These are phyloP conservation scores for Phytopythium litorale DNA, from an alignment of 352 stramenopile genomes.

Conservation along the genomic window DNA sequence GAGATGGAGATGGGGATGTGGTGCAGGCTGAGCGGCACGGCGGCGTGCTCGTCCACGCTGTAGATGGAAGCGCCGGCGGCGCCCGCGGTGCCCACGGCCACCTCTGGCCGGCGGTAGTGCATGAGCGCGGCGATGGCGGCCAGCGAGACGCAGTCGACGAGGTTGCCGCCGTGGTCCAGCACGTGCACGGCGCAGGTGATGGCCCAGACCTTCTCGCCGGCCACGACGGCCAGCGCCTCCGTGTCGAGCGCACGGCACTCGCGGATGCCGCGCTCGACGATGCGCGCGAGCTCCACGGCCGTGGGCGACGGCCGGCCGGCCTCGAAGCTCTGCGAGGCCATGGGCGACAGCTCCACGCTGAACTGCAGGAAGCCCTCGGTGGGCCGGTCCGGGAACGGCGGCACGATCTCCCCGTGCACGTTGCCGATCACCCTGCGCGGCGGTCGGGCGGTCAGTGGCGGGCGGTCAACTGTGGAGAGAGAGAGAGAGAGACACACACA, in stretches of 20 bases:
- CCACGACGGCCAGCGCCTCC: constrained; percentile 92
- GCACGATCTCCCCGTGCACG: constrained; percentile 81
- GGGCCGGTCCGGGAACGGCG: constrained; percentile 81
- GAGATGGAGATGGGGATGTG: constrained; percentile 95
- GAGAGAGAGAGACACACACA: background rate
- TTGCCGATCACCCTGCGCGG: constrained; percentile 64
- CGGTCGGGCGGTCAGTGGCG: background rate
- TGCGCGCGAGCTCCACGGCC: constrained; percentile 77
- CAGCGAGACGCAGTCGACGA: constrained; percentile 89
- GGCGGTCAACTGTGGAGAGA: background rate
- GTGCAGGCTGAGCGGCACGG: constrained; percentile 92
- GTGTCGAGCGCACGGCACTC: constrained; percentile 92
- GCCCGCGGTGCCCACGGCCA: constrained; percentile 34
- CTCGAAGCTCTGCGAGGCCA: constrained; percentile 82
- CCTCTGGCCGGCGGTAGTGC: constrained; percentile 91
- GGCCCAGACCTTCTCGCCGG: constrained; percentile 93
- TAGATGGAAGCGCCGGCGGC: constrained; percentile 61
- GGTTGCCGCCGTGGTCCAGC: constrained; percentile 91
- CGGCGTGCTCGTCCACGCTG: constrained; percentile 85
- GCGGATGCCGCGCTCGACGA: constrained; percentile 90
- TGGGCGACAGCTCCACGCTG: constrained; percentile 78
- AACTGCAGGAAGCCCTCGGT: constrained; percentile 88
- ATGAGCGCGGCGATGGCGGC: constrained; percentile 92
- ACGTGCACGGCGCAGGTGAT: constrained; percentile 91
- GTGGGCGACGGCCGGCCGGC: constrained; percentile 38